Evolutionary conservation across 2,329 filamentous ascomycete species (phyloP).

Genomic region (Talaromyces sp.): DNA sequence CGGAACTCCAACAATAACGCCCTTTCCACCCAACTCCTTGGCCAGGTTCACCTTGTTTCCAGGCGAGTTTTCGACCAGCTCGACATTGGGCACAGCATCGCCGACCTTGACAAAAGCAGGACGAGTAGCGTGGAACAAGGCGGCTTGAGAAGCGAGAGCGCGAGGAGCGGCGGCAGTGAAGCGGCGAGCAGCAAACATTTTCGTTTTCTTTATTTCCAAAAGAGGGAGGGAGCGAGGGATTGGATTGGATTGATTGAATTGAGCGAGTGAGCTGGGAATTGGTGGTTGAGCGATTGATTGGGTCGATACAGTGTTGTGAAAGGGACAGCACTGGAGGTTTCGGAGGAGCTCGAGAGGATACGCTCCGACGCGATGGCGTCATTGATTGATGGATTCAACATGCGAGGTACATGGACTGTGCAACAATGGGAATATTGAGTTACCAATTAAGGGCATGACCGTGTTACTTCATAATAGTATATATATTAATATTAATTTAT

Average conservation of each 20-base stretch:
- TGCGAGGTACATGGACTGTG: no score
- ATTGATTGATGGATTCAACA: neutral
- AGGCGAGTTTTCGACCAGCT: slow-evolving; percentile 79
- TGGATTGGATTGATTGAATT: neutral
- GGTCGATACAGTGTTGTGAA: neutral
- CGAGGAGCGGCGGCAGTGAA: slow-evolving; percentile 27
- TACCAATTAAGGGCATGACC: no score
- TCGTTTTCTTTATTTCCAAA: neutral
- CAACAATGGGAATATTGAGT: no score
- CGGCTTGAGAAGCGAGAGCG: slow-evolving; percentile 23
- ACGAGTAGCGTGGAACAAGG: slow-evolving; percentile 35
- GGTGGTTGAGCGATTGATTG: neutral
- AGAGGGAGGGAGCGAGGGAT: neutral
- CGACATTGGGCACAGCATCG: slow-evolving; percentile 70
- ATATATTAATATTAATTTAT: neutral
- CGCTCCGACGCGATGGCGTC: neutral
- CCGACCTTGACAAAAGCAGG: slow-evolving; percentile 63
- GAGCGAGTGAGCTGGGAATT: neutral
- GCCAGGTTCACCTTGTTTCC: slow-evolving; percentile 87
- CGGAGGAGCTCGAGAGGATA: neutral
- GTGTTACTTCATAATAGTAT: no score
- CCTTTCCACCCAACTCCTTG: slow-evolving; percentile 69
- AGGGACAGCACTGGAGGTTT: neutral
- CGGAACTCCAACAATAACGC: slow-evolving; percentile 79
- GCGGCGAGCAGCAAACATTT: slow-evolving; percentile 36